Percentiles rank a stretch among this genome's conserved stretches.
phyloP scores from a whole-genome alignment of 2,329 filamentous ascomycete genomes.

The Dactylellina parvicollis region DNA sequence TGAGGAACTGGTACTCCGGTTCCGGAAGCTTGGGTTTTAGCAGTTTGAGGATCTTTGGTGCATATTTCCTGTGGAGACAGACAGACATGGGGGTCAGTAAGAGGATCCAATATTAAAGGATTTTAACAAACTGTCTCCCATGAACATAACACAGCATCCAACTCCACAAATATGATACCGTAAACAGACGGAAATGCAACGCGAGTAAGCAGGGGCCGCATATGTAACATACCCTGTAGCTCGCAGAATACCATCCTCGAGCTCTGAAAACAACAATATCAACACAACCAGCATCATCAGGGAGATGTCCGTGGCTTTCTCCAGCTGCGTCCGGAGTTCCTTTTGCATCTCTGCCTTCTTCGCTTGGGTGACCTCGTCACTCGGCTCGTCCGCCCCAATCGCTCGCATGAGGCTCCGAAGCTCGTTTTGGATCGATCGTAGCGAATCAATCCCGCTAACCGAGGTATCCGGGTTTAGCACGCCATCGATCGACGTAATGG shows the following conservation, averaged over 20 bases:
- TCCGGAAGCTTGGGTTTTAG: conserved; percentile 52
- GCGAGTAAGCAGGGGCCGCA: neutral
- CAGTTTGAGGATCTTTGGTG: conserved; percentile 57
- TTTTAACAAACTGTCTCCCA: neutral
- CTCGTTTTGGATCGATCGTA: conserved; percentile 23
- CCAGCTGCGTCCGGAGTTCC: conserved; percentile 55
- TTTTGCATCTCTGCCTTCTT: conserved; percentile 55
- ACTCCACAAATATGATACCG: neutral
- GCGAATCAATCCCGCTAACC: conserved; percentile 12
- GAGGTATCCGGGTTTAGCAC: conserved; percentile 12
- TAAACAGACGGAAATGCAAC: conserved; percentile 10
- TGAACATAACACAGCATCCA: neutral
- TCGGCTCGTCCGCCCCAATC: conserved; percentile 34
- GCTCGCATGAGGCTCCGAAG: conserved; percentile 10
- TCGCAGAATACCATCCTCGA: conserved; percentile 55
- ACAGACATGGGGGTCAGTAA: conserved; percentile 15
- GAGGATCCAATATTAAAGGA: no score
- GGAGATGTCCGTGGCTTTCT: conserved; percentile 54
- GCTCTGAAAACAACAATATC: conserved; percentile 56
- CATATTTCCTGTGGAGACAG: conserved; percentile 56
- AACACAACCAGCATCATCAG: conserved; percentile 56
- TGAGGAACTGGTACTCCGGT: conserved; percentile 53
- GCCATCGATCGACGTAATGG: conserved; percentile 16
- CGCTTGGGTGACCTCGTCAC: conserved; percentile 30
- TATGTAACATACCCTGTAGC: conserved; percentile 56